Evolutionary conservation across 495 filamentous ascomycete genomes (phyloP).

Genomic region (Pyrenopolyporus hunteri): DNA sequence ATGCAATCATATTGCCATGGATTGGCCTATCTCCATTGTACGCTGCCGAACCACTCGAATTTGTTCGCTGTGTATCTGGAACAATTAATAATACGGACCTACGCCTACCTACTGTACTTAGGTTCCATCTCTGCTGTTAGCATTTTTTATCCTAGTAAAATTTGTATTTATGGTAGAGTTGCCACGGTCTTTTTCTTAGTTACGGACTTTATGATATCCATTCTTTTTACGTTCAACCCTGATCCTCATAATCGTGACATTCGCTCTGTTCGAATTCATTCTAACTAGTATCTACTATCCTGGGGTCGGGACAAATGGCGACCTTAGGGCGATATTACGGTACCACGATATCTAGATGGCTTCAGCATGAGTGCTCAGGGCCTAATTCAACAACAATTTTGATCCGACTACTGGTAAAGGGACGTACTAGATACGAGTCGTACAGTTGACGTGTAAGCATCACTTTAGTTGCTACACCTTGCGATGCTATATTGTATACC

Average conservation of each 20-base stretch:
- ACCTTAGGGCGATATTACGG: too few relatives aligned
- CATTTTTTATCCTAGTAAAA: slow-evolving; percentile 23
- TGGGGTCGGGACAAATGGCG: too few relatives aligned
- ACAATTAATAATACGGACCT: slow-evolving; percentile 19
- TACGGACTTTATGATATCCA: slow-evolving; percentile 7
- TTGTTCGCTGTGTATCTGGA: slow-evolving; percentile 9
- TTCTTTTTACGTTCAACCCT: not conserved
- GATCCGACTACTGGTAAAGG: too few relatives aligned
- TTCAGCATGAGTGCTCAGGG: too few relatives aligned
- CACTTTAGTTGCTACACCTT: too few relatives aligned
- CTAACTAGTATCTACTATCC: too few relatives aligned
- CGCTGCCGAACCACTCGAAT: slow-evolving; percentile 7
- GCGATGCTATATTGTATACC: too few relatives aligned
- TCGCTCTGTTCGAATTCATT: not conserved
- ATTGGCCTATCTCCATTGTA: too few relatives aligned
- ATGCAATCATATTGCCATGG: slow-evolving; percentile 7
- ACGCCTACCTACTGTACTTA: not conserved
- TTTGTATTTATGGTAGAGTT: slow-evolving; percentile 19
- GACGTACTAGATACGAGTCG: too few relatives aligned
- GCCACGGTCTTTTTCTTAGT: slow-evolving; percentile 9
- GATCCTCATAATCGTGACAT: not conserved
- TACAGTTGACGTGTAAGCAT: too few relatives aligned
- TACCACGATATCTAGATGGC: too few relatives aligned
- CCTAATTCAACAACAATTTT: too few relatives aligned
- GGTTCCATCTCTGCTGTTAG: slow-evolving; percentile 20